Percentiles rank a stretch among this genome's conserved stretches.
phyloP scores from a whole-genome alignment of 108 stramenopile genomes.

The Skeletonema marinoi region DNA sequence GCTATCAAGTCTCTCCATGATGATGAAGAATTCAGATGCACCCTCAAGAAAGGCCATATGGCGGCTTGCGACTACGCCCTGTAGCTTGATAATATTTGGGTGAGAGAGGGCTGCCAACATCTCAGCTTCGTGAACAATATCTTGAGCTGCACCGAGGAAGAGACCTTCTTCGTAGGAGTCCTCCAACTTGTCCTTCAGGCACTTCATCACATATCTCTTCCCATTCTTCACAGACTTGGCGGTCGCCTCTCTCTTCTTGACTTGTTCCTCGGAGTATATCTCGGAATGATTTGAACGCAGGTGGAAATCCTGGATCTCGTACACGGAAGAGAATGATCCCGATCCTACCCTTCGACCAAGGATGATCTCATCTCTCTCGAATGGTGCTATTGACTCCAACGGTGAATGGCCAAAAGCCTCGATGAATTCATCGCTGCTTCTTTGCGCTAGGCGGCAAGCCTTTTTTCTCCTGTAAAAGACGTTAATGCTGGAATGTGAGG shows the following conservation, averaged over 20 bases:
- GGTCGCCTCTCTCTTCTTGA: too few relatives aligned
- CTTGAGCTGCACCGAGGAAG: background rate
- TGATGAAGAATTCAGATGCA: constrained; percentile 63
- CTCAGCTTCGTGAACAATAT: constrained; percentile 1
- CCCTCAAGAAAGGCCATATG: constrained; percentile 2
- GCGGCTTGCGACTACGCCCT: background rate
- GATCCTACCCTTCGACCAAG: background rate
- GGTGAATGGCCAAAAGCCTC: background rate
- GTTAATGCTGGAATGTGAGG: too few relatives aligned
- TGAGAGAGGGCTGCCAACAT: background rate
- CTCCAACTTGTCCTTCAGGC: too few relatives aligned
- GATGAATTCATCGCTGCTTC: background rate
- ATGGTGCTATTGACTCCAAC: background rate
- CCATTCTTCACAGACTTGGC: too few relatives aligned
- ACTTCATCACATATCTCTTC: too few relatives aligned
- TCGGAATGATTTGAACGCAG: background rate
- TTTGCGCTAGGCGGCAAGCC: too few relatives aligned
- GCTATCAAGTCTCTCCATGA: constrained; percentile 63
- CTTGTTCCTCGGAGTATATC: too few relatives aligned
- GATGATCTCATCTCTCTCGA: constrained; percentile 3
- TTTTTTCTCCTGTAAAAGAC: too few relatives aligned
- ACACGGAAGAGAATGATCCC: constrained; percentile 1
- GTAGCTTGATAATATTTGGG: background rate
- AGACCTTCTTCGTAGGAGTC: background rate
- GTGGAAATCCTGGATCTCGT: background rate